Conservation (phyloP, 306 rosid species). For the Castanea crenata region DNA sequence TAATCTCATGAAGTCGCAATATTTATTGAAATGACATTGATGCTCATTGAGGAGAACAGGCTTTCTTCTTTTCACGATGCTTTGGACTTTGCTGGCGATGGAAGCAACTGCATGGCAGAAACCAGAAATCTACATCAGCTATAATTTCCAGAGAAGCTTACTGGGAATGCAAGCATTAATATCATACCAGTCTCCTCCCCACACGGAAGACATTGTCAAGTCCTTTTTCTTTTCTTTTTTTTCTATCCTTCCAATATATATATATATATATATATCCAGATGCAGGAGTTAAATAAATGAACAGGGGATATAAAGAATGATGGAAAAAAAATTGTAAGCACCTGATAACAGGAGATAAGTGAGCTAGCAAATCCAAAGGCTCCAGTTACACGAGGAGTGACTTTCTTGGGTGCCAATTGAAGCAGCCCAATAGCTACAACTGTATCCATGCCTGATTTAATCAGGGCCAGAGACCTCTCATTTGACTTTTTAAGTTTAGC, state of each 20-base stretch:
- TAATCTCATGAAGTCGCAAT: constrained; percentile 27
- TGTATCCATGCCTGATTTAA: constrained; percentile 72
- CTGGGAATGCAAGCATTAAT: background rate
- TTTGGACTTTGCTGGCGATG: constrained; percentile 70
- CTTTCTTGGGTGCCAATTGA: constrained; percentile 86
- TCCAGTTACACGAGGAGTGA: constrained; percentile 90
- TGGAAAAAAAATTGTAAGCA: constrained; percentile 21
- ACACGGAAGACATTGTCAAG: background rate
- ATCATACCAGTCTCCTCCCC: background rate
- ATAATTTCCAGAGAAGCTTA: constrained; percentile 3
- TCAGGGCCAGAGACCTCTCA: constrained; percentile 81
- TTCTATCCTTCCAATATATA: no score
- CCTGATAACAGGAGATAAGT: constrained; percentile 97
- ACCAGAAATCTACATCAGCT: constrained; percentile 26
- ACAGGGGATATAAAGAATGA: background rate
- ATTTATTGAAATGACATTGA: constrained; percentile 38
- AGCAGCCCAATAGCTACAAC: constrained; percentile 92
- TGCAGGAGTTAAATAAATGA: constrained; percentile 17
- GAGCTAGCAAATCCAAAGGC: constrained; percentile 84
- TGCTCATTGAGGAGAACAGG: constrained; percentile 11
- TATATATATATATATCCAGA: background rate
- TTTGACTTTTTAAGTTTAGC: constrained; percentile 69
- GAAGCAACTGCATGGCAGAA: constrained; percentile 71
- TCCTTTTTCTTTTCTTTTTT: background rate
- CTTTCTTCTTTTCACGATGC: constrained; percentile 44